Conservation (phyloP, 176 grass and related monocot species). For the Hsuehochloa calcarea region DNA sequence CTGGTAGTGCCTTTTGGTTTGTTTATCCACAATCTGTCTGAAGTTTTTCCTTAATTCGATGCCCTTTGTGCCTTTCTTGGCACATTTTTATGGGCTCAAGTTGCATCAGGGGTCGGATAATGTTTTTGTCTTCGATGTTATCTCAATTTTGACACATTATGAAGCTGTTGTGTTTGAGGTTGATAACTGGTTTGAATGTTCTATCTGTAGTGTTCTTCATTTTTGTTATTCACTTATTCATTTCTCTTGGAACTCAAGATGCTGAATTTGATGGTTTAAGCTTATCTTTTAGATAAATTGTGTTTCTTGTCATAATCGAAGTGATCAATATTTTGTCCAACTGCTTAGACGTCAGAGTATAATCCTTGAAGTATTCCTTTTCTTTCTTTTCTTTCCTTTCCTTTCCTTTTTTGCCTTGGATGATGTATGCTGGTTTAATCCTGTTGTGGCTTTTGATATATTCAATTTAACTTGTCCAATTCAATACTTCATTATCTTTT, state of each 20-base stretch:
- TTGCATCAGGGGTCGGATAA: neutral
- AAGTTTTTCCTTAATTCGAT: constrained; percentile 23
- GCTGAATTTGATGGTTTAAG: constrained; percentile 20
- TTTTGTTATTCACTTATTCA: constrained; percentile 13
- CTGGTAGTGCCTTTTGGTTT: constrained; percentile 46
- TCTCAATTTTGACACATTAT: constrained; percentile 3
- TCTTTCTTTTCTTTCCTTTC: neutral
- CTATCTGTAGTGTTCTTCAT: neutral
- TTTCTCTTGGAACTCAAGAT: constrained; percentile 25
- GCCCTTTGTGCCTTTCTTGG: neutral
- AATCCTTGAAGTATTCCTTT: neutral
- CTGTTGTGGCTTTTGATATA: neutral
- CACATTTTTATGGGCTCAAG: neutral
- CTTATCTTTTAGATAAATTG: neutral
- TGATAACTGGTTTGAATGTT: constrained; percentile 13
- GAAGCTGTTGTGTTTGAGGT: constrained; percentile 10
- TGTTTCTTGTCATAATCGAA: constrained; percentile 19
- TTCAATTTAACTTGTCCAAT: neutral
- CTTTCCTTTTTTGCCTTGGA: neutral
- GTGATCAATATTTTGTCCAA: neutral
- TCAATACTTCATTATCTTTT: constrained; percentile 11
- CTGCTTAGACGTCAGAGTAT: neutral
- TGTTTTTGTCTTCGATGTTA: constrained; percentile 16
- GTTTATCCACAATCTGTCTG: constrained; percentile 1
- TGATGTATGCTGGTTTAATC: neutral